Evolutionary conservation across 768 basidiomycete genomes (phyloP).

Genomic region (Paxillus involutus): DNA sequence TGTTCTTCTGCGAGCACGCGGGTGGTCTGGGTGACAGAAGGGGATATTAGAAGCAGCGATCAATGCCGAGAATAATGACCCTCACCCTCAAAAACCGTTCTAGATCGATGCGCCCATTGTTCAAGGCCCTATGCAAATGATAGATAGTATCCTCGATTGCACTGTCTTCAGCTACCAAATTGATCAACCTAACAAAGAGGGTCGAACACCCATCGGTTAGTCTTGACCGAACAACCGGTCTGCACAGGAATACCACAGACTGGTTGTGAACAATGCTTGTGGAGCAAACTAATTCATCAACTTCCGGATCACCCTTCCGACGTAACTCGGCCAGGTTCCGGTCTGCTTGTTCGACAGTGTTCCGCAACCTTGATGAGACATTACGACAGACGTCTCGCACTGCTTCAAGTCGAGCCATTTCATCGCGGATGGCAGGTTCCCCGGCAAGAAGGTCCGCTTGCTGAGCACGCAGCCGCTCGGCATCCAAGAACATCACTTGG

Average conservation of each 20-base stretch:
- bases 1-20: slow-evolving; percentile 92
- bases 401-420: slow-evolving; percentile 92
- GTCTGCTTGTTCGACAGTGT: slow-evolving; percentile 66
- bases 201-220: slow-evolving; percentile 15
- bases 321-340: slow-evolving; percentile 74
- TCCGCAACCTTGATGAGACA: slow-evolving; percentile 67
- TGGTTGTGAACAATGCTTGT: slow-evolving; percentile 97
- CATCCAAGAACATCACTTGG: slow-evolving; percentile 60
- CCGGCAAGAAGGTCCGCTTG: slow-evolving; percentile 85
- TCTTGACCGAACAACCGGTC: not conserved
- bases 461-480: slow-evolving; percentile 76
- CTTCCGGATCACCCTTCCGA: slow-evolving; percentile 84
- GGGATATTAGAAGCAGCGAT: slow-evolving; percentile 14
- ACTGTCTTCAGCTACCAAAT: slow-evolving; percentile 98
- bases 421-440: slow-evolving; percentile 92
- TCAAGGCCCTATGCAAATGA: slow-evolving; percentile 91
- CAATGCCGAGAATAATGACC: slow-evolving; percentile 19
- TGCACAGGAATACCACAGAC: slow-evolving; percentile 39
- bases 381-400: slow-evolving; percentile 87
- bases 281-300: slow-evolving; percentile 95
- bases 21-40: slow-evolving; percentile 54
- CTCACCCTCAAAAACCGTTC: slow-evolving; percentile 90
- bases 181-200: slow-evolving; percentile 65
- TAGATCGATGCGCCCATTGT: slow-evolving; percentile 87
- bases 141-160: slow-evolving; percentile 99